Evolutionary conservation across 2,329 filamentous ascomycete genomes (phyloP), one percentile per base, ranked within the genome.

Genomic region (Fusarium sp.): DNA sequence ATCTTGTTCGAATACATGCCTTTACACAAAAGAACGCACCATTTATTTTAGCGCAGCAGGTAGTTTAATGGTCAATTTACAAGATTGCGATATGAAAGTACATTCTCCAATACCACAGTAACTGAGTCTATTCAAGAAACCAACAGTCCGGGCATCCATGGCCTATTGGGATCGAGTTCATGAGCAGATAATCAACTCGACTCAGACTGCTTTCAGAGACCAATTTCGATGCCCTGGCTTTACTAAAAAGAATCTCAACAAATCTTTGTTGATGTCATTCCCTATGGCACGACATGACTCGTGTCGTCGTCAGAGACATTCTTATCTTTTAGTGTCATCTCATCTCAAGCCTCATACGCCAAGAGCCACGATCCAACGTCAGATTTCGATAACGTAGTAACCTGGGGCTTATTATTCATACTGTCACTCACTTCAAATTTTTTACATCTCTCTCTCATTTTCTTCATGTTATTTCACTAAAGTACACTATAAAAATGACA

Each of bases 131-230:
- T n/a, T 3, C 14, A 50, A 48, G 20, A 50, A 4, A n/a, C 8
- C 11, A 11, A 7, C 6, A 24, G 6, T 6, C 4, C 5, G 2
- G 12, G 6, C 4, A 20, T n/a, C 3, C 10, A 22, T 11, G 6
- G 8, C 8, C 8, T 4, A 14, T 6, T 20, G 3, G 30, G 30
- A 4, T 15, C 14, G 8, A 24, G n/a, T 20, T 32, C 47, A 51
- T 1, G 12, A 11, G 30, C 12, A 54, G 28, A 6, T 17, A 15
- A 18, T 28, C 24, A n/a, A 4, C 2, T 28, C 11, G 51, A 28
- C 18, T 39, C 20, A 18, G 11, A 2, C 15, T 28, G 1, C 10
- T 12, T 15, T 5, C 7, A 20, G 9, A 22, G 12, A 17, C 7
- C 7, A 13, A 7, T 2, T 17, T 5, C 17, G 3, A 28, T 18